Evolutionary conservation across 2,329 filamentous ascomycete genomes (phyloP), one percentile per base, ranked within the genome.

Genomic region (Ustilaginoidea virens): DNA sequence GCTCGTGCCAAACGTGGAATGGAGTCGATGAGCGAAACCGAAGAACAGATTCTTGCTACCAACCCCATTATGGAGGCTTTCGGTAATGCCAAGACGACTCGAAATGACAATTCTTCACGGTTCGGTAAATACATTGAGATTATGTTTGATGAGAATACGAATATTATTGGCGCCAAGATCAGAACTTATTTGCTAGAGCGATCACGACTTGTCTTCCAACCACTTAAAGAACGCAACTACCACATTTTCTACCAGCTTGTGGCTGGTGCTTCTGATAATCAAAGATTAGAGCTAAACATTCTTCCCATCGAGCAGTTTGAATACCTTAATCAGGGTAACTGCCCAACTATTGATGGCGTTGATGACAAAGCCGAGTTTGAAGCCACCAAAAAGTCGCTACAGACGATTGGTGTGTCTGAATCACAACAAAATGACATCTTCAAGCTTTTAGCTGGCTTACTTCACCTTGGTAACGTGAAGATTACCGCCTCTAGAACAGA

Each of bases 51-150:
- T 49, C 62, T 98, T 41, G 90, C 90, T 17, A 98, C 90, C 30
- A 98, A 98, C 53, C 90, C 90, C 22, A 93, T 98, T 52, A 98
- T 98, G 90, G 90, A 98, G 70, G 87, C 90, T 19, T 98, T 98
- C 49, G 90, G 90, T 52, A 98, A 98, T 61, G 90, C 90, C 31
- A 98, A 98, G 62, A 98, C 90, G n/a, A 98, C 90, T 8, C 72
- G 90, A 52, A 98, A 98, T 60, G 90, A 98, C 60, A 98, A 98
- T 60, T 98, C 90, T 25, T 98, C 90, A 23, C 74, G 90, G 47
- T 98, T 98, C 56, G 90, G 90, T 53, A 98, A 98, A 66, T 98
- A 98, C 55, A 96, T 98, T 45, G 90, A 98, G 61, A 98, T 98
- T 51, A 87, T 96, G 83, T 98, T 98, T 55, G 86, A 96, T 58